A percentile compares a stretch with the other conserved stretches of the same genome.
These are phyloP conservation scores for Trapa bicornis DNA, from an alignment of 345 rosid genomes.

Conservation along the genomic window DNA sequence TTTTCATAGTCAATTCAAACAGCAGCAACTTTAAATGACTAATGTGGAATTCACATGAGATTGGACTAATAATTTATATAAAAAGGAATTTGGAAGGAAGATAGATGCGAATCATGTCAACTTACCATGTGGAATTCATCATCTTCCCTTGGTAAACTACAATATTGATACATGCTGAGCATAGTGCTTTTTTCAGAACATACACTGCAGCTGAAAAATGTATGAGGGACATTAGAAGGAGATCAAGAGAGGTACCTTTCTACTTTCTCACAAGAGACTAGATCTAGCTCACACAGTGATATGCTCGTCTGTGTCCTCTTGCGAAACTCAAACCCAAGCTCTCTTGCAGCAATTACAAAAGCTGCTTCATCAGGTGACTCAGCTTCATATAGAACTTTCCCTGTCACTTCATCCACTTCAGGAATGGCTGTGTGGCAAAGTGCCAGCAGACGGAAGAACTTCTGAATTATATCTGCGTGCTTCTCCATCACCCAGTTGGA, in stretches of 20 bases:
- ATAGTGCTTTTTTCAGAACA: neutral
- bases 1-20: neutral
- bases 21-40: neutral
- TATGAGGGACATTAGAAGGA: neutral
- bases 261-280: constrained; percentile 31
- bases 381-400: constrained; percentile 57
- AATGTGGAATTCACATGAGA: too few relatives aligned
- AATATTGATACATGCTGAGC: neutral
- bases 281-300: constrained; percentile 42
- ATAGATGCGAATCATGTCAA: too few relatives aligned
- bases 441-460: constrained; percentile 59
- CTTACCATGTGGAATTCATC: too few relatives aligned
- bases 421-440: constrained; percentile 86
- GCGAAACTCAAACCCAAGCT: constrained; percentile 72
- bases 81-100: too few relatives aligned
- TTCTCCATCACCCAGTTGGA: constrained; percentile 66
- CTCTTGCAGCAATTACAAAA: constrained; percentile 88
- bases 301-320: constrained; percentile 56
- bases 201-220: neutral
- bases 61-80: too few relatives aligned
- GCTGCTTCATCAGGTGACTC: constrained; percentile 96
- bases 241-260: constrained; percentile 33
- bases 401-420: constrained; percentile 52
- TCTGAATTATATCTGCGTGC: constrained; percentile 39
- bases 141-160: too few relatives aligned